Evolutionary conservation across 2,329 filamentous ascomycete genomes (phyloP).

Genomic region (Diplodia scrobiculata): DNA sequence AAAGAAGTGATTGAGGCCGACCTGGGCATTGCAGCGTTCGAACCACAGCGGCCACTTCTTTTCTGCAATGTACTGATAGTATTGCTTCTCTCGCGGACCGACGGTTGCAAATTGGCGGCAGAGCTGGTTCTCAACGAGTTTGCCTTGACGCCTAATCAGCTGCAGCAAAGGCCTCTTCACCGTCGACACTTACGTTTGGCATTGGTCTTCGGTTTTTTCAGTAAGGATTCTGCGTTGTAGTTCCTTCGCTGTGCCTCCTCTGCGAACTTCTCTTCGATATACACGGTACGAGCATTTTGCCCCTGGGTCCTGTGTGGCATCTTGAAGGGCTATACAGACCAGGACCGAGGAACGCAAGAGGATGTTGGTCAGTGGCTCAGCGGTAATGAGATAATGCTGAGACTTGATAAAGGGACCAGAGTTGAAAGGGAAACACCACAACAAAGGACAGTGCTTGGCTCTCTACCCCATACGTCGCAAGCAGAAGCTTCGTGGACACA

Average conservation of each 20-base stretch:
- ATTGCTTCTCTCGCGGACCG: neutral
- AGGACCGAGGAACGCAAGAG: neutral
- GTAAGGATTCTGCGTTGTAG: neutral
- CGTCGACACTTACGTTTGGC: neutral
- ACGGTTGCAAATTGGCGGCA: neutral
- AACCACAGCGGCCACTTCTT: neutral
- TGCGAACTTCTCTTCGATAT: neutral
- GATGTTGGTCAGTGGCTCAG: neutral
- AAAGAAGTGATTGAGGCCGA: neutral
- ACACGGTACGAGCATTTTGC: neutral
- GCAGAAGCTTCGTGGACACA: neutral
- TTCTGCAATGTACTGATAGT: neutral
- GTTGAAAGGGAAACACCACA: neutral
- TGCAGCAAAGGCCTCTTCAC: neutral
- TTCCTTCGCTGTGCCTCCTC: neutral
- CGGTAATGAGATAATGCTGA: neutral
- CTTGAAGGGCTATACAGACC: neutral
- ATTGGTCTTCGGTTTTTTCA: neutral
- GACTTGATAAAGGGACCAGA: too few relatives aligned
- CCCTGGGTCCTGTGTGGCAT: neutral
- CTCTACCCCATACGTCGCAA: neutral
- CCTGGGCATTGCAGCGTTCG: neutral
- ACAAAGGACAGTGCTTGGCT: neutral
- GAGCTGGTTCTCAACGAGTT: neutral
- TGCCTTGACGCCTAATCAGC: neutral